Evolutionary conservation across 2,329 filamentous ascomycete species (phyloP).

Genomic region (Penicillium sp.): DNA sequence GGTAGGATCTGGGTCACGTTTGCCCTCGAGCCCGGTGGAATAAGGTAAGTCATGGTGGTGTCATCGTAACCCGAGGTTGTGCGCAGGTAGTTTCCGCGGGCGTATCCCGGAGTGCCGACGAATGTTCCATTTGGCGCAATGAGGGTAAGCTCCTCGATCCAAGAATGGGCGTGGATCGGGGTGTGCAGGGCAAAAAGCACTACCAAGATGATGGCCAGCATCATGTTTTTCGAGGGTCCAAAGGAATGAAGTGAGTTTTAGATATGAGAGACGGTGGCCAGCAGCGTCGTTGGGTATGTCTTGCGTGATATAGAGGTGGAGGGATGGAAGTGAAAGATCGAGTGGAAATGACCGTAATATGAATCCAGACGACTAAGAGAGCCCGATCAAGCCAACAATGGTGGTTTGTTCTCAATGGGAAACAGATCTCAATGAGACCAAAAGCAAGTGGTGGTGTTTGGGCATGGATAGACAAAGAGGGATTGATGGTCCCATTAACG

Average conservation of each 20-base stretch:
- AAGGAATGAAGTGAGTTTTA: background rate
- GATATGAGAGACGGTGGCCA: slow-evolving; percentile 9
- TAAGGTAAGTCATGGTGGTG: slow-evolving; percentile 60
- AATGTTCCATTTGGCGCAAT: slow-evolving; percentile 75
- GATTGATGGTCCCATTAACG: background rate
- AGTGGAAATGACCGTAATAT: background rate
- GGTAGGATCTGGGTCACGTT: slow-evolving; percentile 52
- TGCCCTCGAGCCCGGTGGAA: slow-evolving; percentile 57
- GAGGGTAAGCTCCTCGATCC: slow-evolving; percentile 75
- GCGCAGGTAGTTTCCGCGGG: slow-evolving; percentile 69
- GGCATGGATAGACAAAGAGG: slow-evolving; percentile 5
- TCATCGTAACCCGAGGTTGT: slow-evolving; percentile 60
- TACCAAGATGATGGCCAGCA: slow-evolving; percentile 8
- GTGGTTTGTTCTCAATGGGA: slow-evolving; percentile 4
- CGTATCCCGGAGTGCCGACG: slow-evolving; percentile 69
- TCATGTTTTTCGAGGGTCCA: slow-evolving; percentile 5
- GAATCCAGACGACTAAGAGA: background rate
- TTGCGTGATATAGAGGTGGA: background rate
- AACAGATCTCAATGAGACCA: background rate
- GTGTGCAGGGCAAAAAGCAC: slow-evolving; percentile 30
- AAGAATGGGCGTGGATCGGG: slow-evolving; percentile 65
- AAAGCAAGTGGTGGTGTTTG: background rate
- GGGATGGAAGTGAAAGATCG: background rate
- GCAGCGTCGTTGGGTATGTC: slow-evolving; percentile 7
- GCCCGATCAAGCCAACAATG: slow-evolving; percentile 1